Conservation (phyloP, 768 basidiomycete species). For the Russula lepida region DNA sequence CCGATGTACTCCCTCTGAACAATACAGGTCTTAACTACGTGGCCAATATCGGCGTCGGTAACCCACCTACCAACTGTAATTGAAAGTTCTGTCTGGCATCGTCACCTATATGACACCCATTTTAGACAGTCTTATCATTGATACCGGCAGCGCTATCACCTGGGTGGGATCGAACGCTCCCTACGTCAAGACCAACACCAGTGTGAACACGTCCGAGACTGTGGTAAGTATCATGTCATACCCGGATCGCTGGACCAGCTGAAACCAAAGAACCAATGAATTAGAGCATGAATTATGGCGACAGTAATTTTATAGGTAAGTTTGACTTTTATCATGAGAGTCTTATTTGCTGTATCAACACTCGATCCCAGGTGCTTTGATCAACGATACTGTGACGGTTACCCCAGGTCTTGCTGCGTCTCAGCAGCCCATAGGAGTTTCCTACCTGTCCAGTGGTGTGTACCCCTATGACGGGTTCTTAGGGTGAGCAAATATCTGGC, state of each 20-base stretch:
- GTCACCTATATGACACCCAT: background rate
- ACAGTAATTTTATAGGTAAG: slow-evolving; percentile 49
- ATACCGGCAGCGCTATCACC: slow-evolving; percentile 67
- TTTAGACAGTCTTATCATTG: slow-evolving; percentile 48
- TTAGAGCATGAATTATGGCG: slow-evolving; percentile 50
- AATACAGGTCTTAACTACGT: slow-evolving; percentile 37
- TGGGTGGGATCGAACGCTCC: slow-evolving; percentile 50
- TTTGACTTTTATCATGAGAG: background rate
- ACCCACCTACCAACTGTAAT: slow-evolving; percentile 44
- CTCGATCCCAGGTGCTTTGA: slow-evolving; percentile 22
- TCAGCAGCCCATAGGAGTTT: slow-evolving; percentile 58
- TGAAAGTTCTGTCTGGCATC: background rate
- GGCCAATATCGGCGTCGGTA: slow-evolving; percentile 39
- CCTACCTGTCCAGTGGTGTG: slow-evolving; percentile 36
- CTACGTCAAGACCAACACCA: slow-evolving; percentile 45
- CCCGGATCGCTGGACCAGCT: background rate
- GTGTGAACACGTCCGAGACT: slow-evolving; percentile 34
- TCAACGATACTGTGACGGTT: slow-evolving; percentile 47
- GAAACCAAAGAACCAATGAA: background rate
- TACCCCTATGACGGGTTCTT: slow-evolving; percentile 53
- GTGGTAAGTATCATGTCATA: slow-evolving; percentile 36
- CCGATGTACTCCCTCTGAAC: slow-evolving; percentile 33
- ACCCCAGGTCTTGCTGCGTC: slow-evolving; percentile 42
- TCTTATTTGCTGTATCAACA: background rate
- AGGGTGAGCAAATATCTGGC: slow-evolving; percentile 35